Evolutionary conservation across 768 basidiomycete species (phyloP).

Genomic region (Coprinopsis strossmayeri): DNA sequence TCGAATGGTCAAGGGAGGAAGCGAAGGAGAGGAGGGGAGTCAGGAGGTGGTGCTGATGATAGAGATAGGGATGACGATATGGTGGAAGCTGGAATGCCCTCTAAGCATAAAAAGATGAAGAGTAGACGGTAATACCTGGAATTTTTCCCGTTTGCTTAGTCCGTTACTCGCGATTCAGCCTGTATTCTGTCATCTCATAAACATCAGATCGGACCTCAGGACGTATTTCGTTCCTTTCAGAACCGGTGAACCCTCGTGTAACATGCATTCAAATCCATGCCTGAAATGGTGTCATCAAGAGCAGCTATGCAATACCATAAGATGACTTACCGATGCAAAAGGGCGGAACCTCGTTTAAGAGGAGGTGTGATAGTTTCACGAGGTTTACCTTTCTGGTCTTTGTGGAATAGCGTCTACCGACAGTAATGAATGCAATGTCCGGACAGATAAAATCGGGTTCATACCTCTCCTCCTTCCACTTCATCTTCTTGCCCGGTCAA

Average conservation of each 20-base stretch:
- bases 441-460: neutral
- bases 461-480: conserved; percentile 65
- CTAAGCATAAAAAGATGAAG: conserved; percentile 47
- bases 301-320: neutral
- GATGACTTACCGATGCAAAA: conserved; percentile 53
- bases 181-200: conserved; percentile 28
- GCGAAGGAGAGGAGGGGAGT: conserved; percentile 38
- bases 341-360: conserved; percentile 53
- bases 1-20: conserved; percentile 27
- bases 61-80: conserved; percentile 90
- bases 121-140: conserved; percentile 27
- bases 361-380: conserved; percentile 44
- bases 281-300: conserved; percentile 33
- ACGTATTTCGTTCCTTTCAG: conserved; percentile 62
- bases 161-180: conserved; percentile 6
- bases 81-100: conserved; percentile 85
- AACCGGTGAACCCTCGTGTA: conserved; percentile 67
- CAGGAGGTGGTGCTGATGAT: conserved; percentile 56
- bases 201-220: conserved; percentile 69
- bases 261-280: conserved; percentile 66
- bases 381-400: conserved; percentile 42
- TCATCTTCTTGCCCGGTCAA: conserved; percentile 68
- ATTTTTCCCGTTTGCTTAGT: neutral
- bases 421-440: neutral
- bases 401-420: conserved; percentile 63